Evolutionary conservation across 164 flowering plant genomes (phyloP).

Genomic region (Vitis rupestris): DNA sequence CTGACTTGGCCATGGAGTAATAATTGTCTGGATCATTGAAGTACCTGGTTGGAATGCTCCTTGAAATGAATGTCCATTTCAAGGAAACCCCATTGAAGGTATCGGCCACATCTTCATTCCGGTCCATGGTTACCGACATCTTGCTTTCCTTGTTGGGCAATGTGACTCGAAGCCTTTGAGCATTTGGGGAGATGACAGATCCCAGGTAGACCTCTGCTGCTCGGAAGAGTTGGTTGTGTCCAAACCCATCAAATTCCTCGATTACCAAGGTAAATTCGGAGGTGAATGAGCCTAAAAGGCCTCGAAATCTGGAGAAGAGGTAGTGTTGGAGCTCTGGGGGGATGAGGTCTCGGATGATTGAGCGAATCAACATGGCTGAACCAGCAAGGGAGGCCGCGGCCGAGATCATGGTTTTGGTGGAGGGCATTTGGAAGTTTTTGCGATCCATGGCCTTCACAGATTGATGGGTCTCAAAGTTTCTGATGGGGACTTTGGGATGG

Average conservation of each 20-base stretch:
- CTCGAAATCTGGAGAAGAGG: slow-evolving; percentile 9
- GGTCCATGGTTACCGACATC: slow-evolving; percentile 17
- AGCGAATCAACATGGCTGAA: slow-evolving; percentile 26
- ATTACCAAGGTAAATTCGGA: slow-evolving; percentile 31
- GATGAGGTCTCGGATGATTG: slow-evolving; percentile 20
- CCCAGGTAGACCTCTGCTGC: slow-evolving; percentile 39
- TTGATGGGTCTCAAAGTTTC: not conserved
- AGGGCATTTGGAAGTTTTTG: slow-evolving; percentile 5
- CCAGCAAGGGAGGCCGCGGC: slow-evolving; percentile 33
- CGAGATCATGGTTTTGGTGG: slow-evolving; percentile 20
- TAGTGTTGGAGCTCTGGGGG: slow-evolving; percentile 32
- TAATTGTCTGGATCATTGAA: not conserved
- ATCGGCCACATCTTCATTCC: slow-evolving; percentile 28
- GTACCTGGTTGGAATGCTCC: not conserved
- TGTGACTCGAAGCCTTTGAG: slow-evolving; percentile 14
- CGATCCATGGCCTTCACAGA: no score
- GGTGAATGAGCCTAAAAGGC: slow-evolving; percentile 17
- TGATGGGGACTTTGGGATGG: no score
- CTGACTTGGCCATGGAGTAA: not conserved
- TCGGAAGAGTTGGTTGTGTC: slow-evolving; percentile 27
- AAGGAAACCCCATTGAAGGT: slow-evolving; percentile 21
- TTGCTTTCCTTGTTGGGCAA: slow-evolving; percentile 25
- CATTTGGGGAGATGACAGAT: slow-evolving; percentile 22
- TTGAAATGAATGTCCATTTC: slow-evolving; percentile 27
- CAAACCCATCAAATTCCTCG: slow-evolving; percentile 33